Evolutionary conservation across 805 yeast species (phyloP).

Genomic region (Nakazawaea sp.): DNA sequence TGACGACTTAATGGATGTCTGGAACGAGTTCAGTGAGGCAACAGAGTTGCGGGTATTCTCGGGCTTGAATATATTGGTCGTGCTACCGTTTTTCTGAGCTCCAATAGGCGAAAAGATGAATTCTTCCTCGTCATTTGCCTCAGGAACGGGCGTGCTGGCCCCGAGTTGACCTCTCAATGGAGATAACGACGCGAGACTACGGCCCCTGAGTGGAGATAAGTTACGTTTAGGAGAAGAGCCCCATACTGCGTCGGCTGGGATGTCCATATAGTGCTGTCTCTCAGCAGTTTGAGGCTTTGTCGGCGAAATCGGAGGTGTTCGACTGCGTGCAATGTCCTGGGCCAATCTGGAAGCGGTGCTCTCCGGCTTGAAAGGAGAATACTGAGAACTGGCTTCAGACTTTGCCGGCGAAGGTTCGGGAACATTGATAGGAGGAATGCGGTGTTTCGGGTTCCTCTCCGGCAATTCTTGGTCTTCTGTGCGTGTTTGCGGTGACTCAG

Average conservation of each 20-base stretch:
- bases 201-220: conserved; percentile 4
- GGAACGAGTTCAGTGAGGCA: not conserved
- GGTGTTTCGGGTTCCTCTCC: conserved; percentile 6
- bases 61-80: not conserved
- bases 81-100: conserved; percentile 1
- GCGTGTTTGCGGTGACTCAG: no score
- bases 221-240: conserved; percentile 9
- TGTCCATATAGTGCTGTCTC: conserved; percentile 4
- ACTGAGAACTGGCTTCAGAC: conserved; percentile 7
- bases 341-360: not conserved
- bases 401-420: conserved; percentile 5
- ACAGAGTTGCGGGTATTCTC: not conserved
- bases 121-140: conserved; percentile 16
- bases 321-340: no score
- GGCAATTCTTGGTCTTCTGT: conserved; percentile 1
- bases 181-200: conserved; percentile 6
- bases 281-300: conserved; percentile 7
- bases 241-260: conserved; percentile 8
- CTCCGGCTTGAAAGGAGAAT: conserved; percentile 1
- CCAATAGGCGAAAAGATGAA: conserved; percentile 18
- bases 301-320: conserved; percentile 5
- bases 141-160: not conserved
- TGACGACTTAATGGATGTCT: conserved; percentile 1
- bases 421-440: not conserved
- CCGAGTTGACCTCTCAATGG: conserved; percentile 12